Conservation (phyloP, 2,329 filamentous ascomycete genomes). For the Madurella fahalii region DNA sequence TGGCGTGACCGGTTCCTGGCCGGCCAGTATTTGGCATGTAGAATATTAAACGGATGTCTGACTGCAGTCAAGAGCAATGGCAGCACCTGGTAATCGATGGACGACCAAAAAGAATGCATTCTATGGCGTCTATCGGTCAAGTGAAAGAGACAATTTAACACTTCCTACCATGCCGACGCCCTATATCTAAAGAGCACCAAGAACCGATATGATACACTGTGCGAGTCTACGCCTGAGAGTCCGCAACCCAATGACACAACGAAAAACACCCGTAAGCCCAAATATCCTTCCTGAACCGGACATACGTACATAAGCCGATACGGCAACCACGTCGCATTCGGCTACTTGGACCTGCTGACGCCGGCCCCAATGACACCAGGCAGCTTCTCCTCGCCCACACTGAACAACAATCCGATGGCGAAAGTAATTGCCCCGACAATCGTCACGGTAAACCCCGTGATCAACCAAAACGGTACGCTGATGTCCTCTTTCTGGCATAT, state of each 20-base stretch:
- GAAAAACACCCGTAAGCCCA: background rate
- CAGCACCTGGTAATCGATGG: too few species aligned
- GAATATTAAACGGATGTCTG: too few species aligned
- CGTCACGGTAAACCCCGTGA: conserved; percentile 68
- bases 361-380: conserved; percentile 96
- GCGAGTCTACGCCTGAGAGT: background rate
- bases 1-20: background rate
- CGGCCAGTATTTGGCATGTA: background rate
- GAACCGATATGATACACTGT: conserved; percentile 28
- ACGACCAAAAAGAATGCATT: conserved; percentile 4
- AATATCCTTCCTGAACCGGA: background rate
- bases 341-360: conserved; percentile 67
- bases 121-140: conserved; percentile 1
- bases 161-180: conserved; percentile 24
- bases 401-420: conserved; percentile 74
- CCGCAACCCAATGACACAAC: background rate
- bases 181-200: conserved; percentile 17
- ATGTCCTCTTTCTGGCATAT: conserved; percentile 91
- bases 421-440: conserved; percentile 65
- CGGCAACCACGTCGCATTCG: background rate
- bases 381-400: conserved; percentile 79
- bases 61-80: too few species aligned
- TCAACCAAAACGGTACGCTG: conserved; percentile 83
- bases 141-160: conserved; percentile 23
- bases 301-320: background rate